A percentile compares a stretch with the other conserved stretches of the same genome.
phyloP scores from a whole-genome alignment of 768 basidiomycete species.

The Pulveroboletus sp. region DNA sequence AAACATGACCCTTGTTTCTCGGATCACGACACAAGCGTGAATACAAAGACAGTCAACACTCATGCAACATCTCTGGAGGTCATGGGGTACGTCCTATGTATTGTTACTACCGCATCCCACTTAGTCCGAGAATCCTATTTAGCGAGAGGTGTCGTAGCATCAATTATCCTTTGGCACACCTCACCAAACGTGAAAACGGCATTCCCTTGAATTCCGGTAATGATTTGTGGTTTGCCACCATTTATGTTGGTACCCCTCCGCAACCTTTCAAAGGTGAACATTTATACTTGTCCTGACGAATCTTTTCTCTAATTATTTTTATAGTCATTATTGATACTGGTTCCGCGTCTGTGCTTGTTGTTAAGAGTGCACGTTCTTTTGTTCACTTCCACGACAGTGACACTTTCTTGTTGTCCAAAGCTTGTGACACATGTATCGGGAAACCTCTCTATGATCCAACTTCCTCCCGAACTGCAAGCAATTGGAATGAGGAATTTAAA shows the following conservation, averaged over 20 bases:
- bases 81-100: no score
- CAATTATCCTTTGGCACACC: no score
- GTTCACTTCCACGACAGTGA: conserved; percentile 26
- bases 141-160: no score
- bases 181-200: no score
- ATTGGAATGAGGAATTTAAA: background rate
- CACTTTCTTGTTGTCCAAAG: conserved; percentile 24
- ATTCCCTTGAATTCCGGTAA: no score
- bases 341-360: conserved; percentile 9
- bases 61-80: no score
- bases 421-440: conserved; percentile 24
- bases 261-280: background rate
- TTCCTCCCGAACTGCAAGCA: conserved; percentile 5
- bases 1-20: conserved; percentile 30
- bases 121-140: no score
- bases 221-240: no score
- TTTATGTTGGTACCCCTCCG: conserved; percentile 13
- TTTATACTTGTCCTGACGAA: background rate
- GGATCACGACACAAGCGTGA: background rate
- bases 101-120: no score
- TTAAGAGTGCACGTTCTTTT: background rate
- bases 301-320: background rate
- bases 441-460: conserved; percentile 33
- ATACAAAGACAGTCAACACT: background rate
- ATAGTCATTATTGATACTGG: conserved; percentile 29